These are phyloP conservation scores for Leccinum rimulosum DNA, from an alignment of 768 basidiomycete species.

Conservation along the genomic window DNA sequence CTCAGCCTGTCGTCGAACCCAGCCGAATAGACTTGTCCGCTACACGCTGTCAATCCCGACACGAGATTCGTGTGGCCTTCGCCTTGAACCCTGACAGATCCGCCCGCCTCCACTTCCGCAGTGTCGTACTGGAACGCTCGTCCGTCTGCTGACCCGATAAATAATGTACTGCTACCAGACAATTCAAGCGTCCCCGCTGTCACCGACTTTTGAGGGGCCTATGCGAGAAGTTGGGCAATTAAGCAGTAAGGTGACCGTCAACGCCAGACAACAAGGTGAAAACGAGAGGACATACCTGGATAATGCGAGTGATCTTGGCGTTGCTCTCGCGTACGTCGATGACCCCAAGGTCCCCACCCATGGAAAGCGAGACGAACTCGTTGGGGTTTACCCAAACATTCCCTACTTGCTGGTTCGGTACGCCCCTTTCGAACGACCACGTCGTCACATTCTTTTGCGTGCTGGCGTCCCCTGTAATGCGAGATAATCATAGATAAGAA, in stretches of 20 bases:
- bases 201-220: slow-evolving; percentile 83
- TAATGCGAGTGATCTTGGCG: slow-evolving; percentile 55
- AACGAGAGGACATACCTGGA: slow-evolving; percentile 49
- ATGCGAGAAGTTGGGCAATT: not conserved
- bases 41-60: slow-evolving; percentile 51
- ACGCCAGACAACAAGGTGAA: not conserved
- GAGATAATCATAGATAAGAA: not conserved
- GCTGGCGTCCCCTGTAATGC: slow-evolving; percentile 71
- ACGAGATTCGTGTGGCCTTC: slow-evolving; percentile 71
- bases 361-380: slow-evolving; percentile 77
- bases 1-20: slow-evolving; percentile 81
- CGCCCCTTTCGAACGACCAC: slow-evolving; percentile 73
- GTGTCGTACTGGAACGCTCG: slow-evolving; percentile 65
- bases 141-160: slow-evolving; percentile 80
- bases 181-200: slow-evolving; percentile 53
- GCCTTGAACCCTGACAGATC: slow-evolving; percentile 51
- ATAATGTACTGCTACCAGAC: slow-evolving; percentile 54
- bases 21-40: slow-evolving; percentile 59
- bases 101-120: slow-evolving; percentile 1
- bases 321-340: slow-evolving; percentile 68
- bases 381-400: slow-evolving; percentile 75
- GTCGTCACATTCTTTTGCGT: slow-evolving; percentile 61
- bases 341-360: slow-evolving; percentile 78
- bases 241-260: not conserved
- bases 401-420: slow-evolving; percentile 83